Percentiles rank a stretch among this genome's conserved stretches.
Evolutionary conservation across 1,284 basidiomycete species (phyloP).

Genomic region (Cryptococcus hybrid): DNA sequence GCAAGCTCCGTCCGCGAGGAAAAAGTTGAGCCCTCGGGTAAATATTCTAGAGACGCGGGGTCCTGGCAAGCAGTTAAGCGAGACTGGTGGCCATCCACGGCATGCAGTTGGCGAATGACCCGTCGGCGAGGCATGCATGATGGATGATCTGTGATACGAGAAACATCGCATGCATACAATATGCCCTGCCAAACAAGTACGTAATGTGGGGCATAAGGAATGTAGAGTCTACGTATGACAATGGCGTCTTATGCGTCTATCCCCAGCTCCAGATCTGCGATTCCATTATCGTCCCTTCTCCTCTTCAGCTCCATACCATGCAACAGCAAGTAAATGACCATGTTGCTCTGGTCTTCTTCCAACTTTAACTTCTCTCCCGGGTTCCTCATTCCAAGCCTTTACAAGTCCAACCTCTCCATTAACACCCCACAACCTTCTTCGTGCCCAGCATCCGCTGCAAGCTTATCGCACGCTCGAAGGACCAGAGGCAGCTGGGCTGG

Average conservation of each 20-base stretch:
- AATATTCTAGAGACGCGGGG: too few relatives aligned
- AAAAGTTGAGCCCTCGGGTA: too few relatives aligned
- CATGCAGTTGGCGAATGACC: too few relatives aligned
- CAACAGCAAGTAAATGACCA: conserved; percentile 29
- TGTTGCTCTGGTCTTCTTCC: conserved; percentile 14
- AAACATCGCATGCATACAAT: too few relatives aligned
- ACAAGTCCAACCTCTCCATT: conserved; percentile 4
- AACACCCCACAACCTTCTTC: conserved; percentile 17
- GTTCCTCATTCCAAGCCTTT: conserved; percentile 14
- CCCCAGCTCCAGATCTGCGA: conserved; percentile 30
- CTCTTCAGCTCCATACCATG: conserved; percentile 24
- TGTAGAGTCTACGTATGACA: too few relatives aligned
- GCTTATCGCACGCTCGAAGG: conserved; percentile 19
- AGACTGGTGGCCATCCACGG: too few relatives aligned
- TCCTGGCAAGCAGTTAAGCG: too few relatives aligned
- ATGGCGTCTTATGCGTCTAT: not conserved
- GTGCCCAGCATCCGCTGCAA: conserved; percentile 9
- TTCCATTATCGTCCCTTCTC: conserved; percentile 17
- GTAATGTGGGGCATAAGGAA: too few relatives aligned
- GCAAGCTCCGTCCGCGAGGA: too few relatives aligned
- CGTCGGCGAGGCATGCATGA: too few relatives aligned
- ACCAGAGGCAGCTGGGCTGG: conserved; percentile 16
- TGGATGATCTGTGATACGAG: too few relatives aligned
- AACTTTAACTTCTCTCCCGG: conserved; percentile 7
- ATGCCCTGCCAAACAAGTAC: too few relatives aligned